Evolutionary conservation across 2,329 filamentous ascomycete genomes (phyloP).

Genomic region (Parafenestella ontariensis): DNA sequence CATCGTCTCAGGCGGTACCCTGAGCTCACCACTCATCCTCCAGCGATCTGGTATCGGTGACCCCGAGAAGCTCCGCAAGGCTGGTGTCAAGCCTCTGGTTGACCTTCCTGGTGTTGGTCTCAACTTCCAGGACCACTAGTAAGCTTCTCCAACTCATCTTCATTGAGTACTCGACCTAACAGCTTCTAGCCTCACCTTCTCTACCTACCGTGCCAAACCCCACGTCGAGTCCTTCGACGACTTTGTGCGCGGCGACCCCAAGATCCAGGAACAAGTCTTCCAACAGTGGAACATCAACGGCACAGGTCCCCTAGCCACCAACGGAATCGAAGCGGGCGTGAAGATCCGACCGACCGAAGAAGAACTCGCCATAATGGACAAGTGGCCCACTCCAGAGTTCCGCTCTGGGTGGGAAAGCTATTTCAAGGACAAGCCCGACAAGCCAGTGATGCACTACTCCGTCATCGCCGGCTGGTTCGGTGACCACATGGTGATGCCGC

Average conservation of each 20-base stretch:
- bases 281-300: constrained; percentile 82
- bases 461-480: constrained; percentile 68
- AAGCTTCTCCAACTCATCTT: constrained; percentile 14
- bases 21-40: constrained; percentile 76
- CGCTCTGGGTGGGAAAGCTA: constrained; percentile 78
- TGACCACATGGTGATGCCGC: constrained; percentile 66
- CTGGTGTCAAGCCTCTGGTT: constrained; percentile 72
- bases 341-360: constrained; percentile 75
- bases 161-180: background rate
- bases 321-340: constrained; percentile 80
- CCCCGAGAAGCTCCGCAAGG: constrained; percentile 72
- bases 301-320: constrained; percentile 77
- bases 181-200: constrained; percentile 64
- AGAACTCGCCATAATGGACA: constrained; percentile 72
- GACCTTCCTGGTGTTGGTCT: constrained; percentile 76
- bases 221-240: constrained; percentile 81
- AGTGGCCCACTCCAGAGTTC: constrained; percentile 78
- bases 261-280: constrained; percentile 75
- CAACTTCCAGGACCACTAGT: constrained; percentile 79
- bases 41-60: constrained; percentile 78
- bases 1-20: constrained; percentile 74
- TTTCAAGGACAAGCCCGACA: constrained; percentile 84
- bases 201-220: constrained; percentile 74
- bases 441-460: constrained; percentile 85
- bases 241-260: constrained; percentile 76